Evolutionary conservation across 129 eudicot genomes (phyloP), one percentile per base, ranked within the genome.

Genomic region (Deinandra increscens): DNA sequence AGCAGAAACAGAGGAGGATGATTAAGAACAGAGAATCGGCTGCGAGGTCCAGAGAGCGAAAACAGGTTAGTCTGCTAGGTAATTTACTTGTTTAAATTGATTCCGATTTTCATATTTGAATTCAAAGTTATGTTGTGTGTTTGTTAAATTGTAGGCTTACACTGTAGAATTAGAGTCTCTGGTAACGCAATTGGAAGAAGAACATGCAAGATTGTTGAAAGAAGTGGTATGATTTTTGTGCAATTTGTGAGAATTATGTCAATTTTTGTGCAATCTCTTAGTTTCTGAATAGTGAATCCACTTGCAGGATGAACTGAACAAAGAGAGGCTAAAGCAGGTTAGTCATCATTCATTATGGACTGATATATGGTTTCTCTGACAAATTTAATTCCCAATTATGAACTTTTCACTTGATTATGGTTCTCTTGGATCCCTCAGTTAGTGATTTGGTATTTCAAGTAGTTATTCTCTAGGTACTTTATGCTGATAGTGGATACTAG

Each of bases 1-100:
- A 89, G 86, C 96, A 89, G 91, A 89, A 86, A 62, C 96, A 89
- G 82, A 80, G 86, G 68, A 61, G 96, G 69, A 89, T 89, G 96
- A 89, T 89, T 36, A 89, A 89, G 66, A 89, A 89, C 64, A 76
- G 96, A 72, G 96, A 89, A 70, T 89, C 96, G 8, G 96, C 96
- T 36, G 96, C 96, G 6, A 76, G 96, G 77, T 89, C 96, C 1
- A 64, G 96, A 41, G 96, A 89, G 70, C 81, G 96, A 19, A 89
- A 89, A 66, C 96, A 89, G 93, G 96, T 85, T 68, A 23, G 2
- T 12, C 64, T 33, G 23, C 6, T 58, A 8, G 8, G 46, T 69
- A 14, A 44, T 41, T 61, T 14, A 43, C n/a, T 60, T 44, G 42
- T 39, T 12, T 61, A 0, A 26, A 23, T 34, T 53, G 31, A 5